Conservation (phyloP, 1,284 basidiomycete genomes). For the Melampsora americana region DNA sequence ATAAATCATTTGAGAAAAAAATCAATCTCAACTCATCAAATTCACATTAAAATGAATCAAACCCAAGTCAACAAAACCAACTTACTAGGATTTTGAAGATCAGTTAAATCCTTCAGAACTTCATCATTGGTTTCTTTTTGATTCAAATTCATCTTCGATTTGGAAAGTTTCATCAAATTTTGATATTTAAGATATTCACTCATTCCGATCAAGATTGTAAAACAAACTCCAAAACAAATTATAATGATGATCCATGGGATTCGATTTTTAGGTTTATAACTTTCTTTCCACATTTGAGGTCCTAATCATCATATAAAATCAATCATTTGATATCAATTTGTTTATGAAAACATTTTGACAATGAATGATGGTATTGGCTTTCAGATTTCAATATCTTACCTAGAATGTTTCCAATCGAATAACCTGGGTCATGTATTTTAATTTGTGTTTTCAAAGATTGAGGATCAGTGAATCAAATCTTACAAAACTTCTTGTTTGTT, state of each 20-base stretch:
- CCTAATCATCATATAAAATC: conserved; percentile 2
- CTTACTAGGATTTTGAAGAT: not conserved
- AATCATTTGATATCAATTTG: not conserved
- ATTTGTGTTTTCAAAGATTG: no score
- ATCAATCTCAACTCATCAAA: not conserved
- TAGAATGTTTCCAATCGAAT: conserved; percentile 1
- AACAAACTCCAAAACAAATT: conserved; percentile 2
- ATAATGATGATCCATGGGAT: conserved; percentile 9
- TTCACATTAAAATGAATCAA: not conserved
- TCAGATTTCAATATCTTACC: no score
- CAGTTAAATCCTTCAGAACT: not conserved
- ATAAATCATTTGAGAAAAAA: not conserved
- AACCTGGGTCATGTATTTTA: not conserved
- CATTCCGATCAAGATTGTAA: not conserved
- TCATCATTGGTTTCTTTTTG: not conserved
- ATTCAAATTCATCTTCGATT: no score
- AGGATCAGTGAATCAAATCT: not conserved
- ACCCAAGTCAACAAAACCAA: not conserved
- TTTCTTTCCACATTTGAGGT: conserved; percentile 10
- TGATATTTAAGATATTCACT: not conserved
- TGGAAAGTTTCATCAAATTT: not conserved
- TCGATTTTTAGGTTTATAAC: conserved; percentile 3
- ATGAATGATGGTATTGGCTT: no score
- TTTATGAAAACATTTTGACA: no score
- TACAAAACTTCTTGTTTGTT: not conserved